Conservation (phyloP, 176 grass and related monocot species). For the Oryza longistaminata region DNA sequence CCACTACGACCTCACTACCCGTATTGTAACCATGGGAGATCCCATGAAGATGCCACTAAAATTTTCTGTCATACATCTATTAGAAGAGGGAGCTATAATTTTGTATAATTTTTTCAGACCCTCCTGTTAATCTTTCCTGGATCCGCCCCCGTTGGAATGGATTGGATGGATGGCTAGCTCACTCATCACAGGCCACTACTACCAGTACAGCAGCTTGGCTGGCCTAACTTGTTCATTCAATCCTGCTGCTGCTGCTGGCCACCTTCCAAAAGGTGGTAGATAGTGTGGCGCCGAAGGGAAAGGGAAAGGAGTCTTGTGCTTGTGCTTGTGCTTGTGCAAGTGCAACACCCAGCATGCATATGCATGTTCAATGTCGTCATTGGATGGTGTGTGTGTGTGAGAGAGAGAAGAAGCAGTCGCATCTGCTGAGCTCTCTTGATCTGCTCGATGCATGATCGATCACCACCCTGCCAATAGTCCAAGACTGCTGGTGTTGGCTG, state of each 20-base stretch:
- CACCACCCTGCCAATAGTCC: not conserved
- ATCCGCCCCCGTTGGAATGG: not conserved
- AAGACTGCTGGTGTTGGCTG: not conserved
- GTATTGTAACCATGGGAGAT: too few relatives aligned
- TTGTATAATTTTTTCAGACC: too few relatives aligned
- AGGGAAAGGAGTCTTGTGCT: too few relatives aligned
- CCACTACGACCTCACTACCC: too few relatives aligned
- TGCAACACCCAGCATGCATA: not conserved
- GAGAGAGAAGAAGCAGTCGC: not conserved
- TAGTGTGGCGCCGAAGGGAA: not conserved
- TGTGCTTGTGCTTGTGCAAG: not conserved
- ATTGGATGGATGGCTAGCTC: constrained; percentile 4
- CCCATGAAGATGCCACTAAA: too few relatives aligned
- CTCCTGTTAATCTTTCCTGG: too few relatives aligned
- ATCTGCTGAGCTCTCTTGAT: not conserved
- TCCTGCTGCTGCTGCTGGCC: not conserved
- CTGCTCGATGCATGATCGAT: not conserved
- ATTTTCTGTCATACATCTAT: too few relatives aligned
- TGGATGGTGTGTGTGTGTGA: not conserved
- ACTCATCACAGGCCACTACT: too few relatives aligned
- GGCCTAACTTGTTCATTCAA: constrained; percentile 35
- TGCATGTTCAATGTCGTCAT: not conserved
- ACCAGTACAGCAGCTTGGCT: not conserved
- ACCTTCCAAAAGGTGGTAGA: constrained; percentile 11
- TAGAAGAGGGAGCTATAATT: too few relatives aligned